Percentiles rank a stretch among this genome's conserved stretches.
These are phyloP conservation scores for Ustilago lituana DNA, from an alignment of 1,284 basidiomycete species.

Conservation along the genomic window DNA sequence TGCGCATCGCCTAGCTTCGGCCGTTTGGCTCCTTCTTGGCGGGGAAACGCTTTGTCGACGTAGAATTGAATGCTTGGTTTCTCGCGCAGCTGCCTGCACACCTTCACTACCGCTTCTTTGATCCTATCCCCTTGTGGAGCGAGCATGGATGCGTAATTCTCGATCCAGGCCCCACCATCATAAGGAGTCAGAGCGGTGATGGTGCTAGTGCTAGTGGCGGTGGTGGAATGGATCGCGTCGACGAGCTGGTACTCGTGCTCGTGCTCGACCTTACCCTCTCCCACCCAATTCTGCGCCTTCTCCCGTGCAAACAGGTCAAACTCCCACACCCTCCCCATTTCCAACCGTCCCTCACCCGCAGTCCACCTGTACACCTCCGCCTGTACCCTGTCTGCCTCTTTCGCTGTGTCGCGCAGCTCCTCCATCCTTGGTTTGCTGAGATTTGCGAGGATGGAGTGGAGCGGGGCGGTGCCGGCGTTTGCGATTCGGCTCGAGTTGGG, in stretches of 20 bases:
- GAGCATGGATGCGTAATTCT: background rate
- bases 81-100: conserved; percentile 7
- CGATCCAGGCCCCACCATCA: conserved; percentile 4
- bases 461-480: conserved; percentile 22
- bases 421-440: conserved; percentile 22
- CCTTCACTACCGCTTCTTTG: conserved; percentile 3
- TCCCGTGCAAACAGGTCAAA: conserved; percentile 45
- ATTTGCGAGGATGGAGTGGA: conserved; percentile 30
- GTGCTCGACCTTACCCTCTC: conserved; percentile 29
- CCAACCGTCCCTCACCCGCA: conserved; percentile 20
- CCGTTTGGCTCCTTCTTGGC: background rate
- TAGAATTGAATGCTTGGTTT: conserved; percentile 44
- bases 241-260: conserved; percentile 47
- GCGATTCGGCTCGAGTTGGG: conserved; percentile 29
- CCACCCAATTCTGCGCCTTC: conserved; percentile 41
- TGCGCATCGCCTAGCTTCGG: conserved; percentile 1
- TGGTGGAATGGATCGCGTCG: conserved; percentile 15
- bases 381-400: background rate
- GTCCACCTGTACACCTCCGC: conserved; percentile 50
- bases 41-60: conserved; percentile 24
- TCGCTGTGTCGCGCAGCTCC: background rate
- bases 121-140: background rate
- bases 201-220: background rate
- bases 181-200: no score
- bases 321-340: conserved; percentile 32